Conservation (phyloP, 1,284 basidiomycete genomes). For the Ustilago tritici region DNA sequence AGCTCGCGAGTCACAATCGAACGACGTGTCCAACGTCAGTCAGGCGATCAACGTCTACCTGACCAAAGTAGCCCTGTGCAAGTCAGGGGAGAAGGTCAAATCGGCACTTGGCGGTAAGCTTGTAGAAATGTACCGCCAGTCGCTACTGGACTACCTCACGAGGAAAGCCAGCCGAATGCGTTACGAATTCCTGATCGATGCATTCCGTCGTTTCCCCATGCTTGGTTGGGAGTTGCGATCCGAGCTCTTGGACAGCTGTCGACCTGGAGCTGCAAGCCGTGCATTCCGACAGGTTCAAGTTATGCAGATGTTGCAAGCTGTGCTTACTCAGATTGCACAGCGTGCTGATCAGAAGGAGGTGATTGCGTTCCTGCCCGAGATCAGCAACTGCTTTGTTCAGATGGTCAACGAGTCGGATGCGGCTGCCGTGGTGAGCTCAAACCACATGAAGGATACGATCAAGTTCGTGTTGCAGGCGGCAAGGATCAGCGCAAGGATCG, state of each 20-base stretch:
- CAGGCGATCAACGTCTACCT: conserved; percentile 81
- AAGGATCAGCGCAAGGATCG: conserved; percentile 76
- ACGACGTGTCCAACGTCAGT: conserved; percentile 76
- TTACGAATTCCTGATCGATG: conserved; percentile 81
- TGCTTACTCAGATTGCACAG: conserved; percentile 76
- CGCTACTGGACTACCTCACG: conserved; percentile 81
- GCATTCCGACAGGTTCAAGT: conserved; percentile 73
- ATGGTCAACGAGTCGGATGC: conserved; percentile 75
- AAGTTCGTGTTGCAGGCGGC: conserved; percentile 79
- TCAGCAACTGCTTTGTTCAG: conserved; percentile 74
- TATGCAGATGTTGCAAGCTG: conserved; percentile 78
- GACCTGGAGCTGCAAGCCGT: conserved; percentile 37
- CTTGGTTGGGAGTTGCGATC: conserved; percentile 79
- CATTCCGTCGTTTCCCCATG: conserved; percentile 78
- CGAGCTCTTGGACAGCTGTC: conserved; percentile 74
- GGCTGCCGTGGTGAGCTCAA: conserved; percentile 73
- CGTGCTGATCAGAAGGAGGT: conserved; percentile 70
- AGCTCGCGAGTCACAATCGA: conserved; percentile 77
- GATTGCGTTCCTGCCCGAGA: conserved; percentile 73
- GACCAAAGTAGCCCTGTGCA: conserved; percentile 67
- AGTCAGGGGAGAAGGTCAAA: conserved; percentile 21
- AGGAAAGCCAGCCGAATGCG: conserved; percentile 84
- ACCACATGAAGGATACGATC: conserved; percentile 82
- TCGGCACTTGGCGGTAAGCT: conserved; percentile 67
- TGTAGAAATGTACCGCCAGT: conserved; percentile 76